Conservation (phyloP, 495 filamentous ascomycete genomes). For the Hyaloscypha variabilis region DNA sequence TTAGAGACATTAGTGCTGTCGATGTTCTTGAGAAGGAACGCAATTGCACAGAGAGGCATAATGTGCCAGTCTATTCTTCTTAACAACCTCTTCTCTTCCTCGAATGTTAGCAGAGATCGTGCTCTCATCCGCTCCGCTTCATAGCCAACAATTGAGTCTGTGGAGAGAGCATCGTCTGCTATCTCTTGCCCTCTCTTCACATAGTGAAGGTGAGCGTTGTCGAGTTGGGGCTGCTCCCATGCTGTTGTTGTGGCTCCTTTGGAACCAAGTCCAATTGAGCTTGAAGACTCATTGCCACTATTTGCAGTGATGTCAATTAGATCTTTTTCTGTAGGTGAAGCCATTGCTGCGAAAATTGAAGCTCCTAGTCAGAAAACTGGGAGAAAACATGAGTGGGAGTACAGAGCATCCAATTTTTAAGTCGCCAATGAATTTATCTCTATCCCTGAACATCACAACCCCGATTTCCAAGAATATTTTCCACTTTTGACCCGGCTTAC, state of each 20-base stretch:
- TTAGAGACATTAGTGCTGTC: conserved; percentile 67
- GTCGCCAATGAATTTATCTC: not conserved
- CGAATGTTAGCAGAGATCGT: conserved; percentile 41
- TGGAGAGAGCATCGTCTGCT: conserved; percentile 19
- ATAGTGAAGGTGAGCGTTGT: conserved; percentile 22
- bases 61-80: conserved; percentile 49
- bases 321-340: not conserved
- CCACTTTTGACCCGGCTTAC: not conserved
- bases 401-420: not conserved
- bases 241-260: not conserved
- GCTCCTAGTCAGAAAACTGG: not conserved
- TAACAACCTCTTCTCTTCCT: conserved; percentile 40
- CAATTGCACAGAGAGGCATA: conserved; percentile 52
- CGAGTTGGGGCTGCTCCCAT: not conserved
- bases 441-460: not conserved
- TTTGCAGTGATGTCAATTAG: not conserved
- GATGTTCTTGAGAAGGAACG: conserved; percentile 41
- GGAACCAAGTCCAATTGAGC: not conserved
- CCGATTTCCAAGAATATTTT: not conserved
- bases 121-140: conserved; percentile 45
- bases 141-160: conserved; percentile 41
- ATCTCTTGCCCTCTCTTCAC: conserved; percentile 30
- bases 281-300: not conserved
- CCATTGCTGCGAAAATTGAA: not conserved
- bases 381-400: not conserved